These are phyloP conservation scores for Phytophthora europaea DNA, from an alignment of 352 stramenopile species.

Conservation along the genomic window DNA sequence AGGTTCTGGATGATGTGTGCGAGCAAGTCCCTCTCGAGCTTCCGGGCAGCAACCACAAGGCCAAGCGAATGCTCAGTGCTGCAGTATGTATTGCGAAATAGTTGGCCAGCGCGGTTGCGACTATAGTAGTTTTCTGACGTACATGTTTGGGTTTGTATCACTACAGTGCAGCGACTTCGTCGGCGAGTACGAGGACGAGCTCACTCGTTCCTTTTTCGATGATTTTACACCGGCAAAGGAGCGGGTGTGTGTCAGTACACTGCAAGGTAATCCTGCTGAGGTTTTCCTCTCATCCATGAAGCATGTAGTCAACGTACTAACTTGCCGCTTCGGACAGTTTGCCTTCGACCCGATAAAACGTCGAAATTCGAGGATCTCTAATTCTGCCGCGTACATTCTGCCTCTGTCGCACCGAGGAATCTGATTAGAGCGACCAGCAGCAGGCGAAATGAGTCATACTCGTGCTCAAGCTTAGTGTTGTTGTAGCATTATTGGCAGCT, in stretches of 20 bases:
- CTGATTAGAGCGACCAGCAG: constrained; percentile 14
- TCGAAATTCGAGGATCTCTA: constrained; percentile 58
- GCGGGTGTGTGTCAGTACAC: constrained; percentile 56
- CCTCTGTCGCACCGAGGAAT: constrained; percentile 15
- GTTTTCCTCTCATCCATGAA: background rate
- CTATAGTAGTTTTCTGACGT: background rate
- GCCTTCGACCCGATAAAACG: constrained; percentile 19
- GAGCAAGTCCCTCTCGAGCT: constrained; percentile 57
- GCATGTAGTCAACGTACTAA: background rate
- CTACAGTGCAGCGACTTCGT: constrained; percentile 81
- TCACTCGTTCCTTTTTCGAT: constrained; percentile 83
- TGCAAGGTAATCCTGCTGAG: constrained; percentile 53
- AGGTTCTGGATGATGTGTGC: constrained; percentile 86
- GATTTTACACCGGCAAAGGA: constrained; percentile 75
- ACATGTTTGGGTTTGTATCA: background rate
- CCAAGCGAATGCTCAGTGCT: constrained; percentile 65
- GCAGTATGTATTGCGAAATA: constrained; percentile 48
- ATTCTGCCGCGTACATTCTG: background rate
- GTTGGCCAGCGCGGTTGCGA: background rate
- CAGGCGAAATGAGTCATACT: constrained; percentile 1
- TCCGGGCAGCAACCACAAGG: constrained; percentile 50
- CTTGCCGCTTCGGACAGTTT: constrained; percentile 23
- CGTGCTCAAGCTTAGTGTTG: background rate
- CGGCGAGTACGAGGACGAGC: constrained; percentile 82
- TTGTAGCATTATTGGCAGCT: constrained; percentile 16